Percentiles rank a stretch among this genome's conserved stretches.
Conservation (phyloP, 1,139 yeast species). For the Arxiozyma heterogenica region DNA sequence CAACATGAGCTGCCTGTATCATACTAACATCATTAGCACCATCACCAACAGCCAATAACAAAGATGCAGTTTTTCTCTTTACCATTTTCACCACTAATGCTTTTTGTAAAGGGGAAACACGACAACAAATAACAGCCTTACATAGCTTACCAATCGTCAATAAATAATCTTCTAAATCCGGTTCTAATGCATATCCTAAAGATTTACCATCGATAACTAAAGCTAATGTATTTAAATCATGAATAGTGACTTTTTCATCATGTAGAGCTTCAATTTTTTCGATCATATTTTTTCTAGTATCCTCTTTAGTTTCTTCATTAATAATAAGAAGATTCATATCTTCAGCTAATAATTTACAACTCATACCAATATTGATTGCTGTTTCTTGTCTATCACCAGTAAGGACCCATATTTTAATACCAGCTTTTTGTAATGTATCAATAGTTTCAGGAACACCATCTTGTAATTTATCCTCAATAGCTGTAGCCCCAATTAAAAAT, state of each 20-base stretch:
- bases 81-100: constrained; percentile 93
- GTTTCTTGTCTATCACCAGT: constrained; percentile 99
- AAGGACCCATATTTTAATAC: constrained; percentile 92
- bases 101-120: constrained; percentile 95
- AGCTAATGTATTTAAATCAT: constrained; percentile 76
- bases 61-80: constrained; percentile 65
- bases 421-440: constrained; percentile 89
- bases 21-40: constrained; percentile 98
- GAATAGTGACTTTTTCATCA: constrained; percentile 53
- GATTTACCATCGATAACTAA: constrained; percentile 92
- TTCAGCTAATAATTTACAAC: constrained; percentile 85
- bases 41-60: constrained; percentile 90
- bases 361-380: constrained; percentile 98
- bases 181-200: constrained; percentile 72
- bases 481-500: constrained; percentile 88
- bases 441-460: constrained; percentile 98
- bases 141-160: constrained; percentile 77
- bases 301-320: constrained; percentile 75
- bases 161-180: constrained; percentile 68
- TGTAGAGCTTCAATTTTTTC: constrained; percentile 71
- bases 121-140: constrained; percentile 92
- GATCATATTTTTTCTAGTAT: constrained; percentile 57
- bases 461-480: constrained; percentile 94
- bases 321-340: constrained; percentile 90
- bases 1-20: constrained; percentile 99